Conservation (phyloP, 2,329 filamentous ascomycete species). For the Blastomyces emzantsi region DNA sequence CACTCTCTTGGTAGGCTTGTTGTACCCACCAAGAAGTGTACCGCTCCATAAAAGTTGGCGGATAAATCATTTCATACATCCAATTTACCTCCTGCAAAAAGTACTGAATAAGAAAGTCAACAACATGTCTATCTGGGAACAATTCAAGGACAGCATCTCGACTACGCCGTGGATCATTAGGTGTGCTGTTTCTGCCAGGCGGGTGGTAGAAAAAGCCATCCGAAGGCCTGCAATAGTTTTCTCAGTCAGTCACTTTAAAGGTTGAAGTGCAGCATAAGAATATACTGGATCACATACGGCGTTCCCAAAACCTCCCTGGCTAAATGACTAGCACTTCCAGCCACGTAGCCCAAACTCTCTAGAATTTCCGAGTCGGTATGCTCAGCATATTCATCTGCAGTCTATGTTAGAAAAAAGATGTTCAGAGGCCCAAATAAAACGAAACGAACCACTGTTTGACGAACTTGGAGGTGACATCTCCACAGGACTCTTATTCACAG, state of each 20-base stretch:
- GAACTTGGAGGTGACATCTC: constrained; percentile 6
- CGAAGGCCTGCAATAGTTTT: background rate
- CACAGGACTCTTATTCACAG: background rate
- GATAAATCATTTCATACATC: constrained; percentile 7
- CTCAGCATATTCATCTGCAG: background rate
- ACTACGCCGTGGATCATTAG: constrained; percentile 5
- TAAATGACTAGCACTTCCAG: background rate
- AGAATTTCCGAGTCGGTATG: constrained; percentile 5
- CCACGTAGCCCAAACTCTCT: constrained; percentile 5
- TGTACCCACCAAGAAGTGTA: constrained; percentile 7
- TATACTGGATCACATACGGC: background rate
- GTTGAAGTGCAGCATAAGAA: background rate
- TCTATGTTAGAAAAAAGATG: background rate
- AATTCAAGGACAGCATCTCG: background rate
- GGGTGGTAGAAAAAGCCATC: background rate
- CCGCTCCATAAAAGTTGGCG: constrained; percentile 6
- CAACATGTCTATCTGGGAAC: constrained; percentile 6
- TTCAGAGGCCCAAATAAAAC: background rate
- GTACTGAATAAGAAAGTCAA: constrained; percentile 7
- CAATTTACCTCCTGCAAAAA: constrained; percentile 6
- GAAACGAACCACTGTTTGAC: background rate
- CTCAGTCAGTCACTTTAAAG: background rate
- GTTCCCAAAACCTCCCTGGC: constrained; percentile 3
- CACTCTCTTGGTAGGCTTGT: constrained; percentile 1
- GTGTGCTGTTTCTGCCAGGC: background rate